Evolutionary conservation across 2,329 filamentous ascomycete species (phyloP).

Genomic region (Tothia fuscella): DNA sequence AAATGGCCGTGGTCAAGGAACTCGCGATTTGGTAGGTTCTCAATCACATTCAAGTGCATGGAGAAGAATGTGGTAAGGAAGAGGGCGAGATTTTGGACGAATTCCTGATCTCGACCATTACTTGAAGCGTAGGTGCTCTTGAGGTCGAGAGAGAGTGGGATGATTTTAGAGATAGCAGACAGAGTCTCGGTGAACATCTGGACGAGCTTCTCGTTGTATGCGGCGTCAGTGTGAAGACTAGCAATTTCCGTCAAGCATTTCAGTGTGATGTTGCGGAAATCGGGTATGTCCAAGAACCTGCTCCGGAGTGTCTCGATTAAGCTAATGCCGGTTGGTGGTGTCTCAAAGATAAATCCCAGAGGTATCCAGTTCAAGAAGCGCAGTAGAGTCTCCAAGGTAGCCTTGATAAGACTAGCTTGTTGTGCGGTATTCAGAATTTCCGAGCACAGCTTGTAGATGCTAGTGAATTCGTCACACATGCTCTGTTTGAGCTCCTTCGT

Average conservation of each 20-base stretch:
- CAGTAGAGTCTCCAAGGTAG: constrained; percentile 89
- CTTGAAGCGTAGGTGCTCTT: constrained; percentile 85
- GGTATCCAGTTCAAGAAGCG: constrained; percentile 99
- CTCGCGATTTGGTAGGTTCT: constrained; percentile 89
- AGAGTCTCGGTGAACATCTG: constrained; percentile 98
- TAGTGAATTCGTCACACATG: constrained; percentile 97
- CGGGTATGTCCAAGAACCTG: constrained; percentile 81
- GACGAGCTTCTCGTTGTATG: constrained; percentile 90
- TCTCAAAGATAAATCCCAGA: constrained; percentile 97
- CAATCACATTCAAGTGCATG: constrained; percentile 77
- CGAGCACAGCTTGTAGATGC: constrained; percentile 94
- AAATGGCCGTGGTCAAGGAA: constrained; percentile 94
- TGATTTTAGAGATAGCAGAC: constrained; percentile 84
- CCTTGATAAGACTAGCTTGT: constrained; percentile 80
- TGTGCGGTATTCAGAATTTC: constrained; percentile 87
- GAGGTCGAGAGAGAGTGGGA: constrained; percentile 79
- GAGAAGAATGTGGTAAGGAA: constrained; percentile 97
- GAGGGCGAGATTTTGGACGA: constrained; percentile 89
- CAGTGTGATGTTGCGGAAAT: constrained; percentile 92
- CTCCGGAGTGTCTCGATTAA: constrained; percentile 90
- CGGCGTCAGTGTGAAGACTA: constrained; percentile 72
- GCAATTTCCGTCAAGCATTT: constrained; percentile 98
- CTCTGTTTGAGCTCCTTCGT: constrained; percentile 93
- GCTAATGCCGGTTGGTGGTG: constrained; percentile 43
- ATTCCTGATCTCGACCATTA: constrained; percentile 90